These are phyloP conservation scores for Didymella glomerata DNA, from an alignment of 2,329 filamentous ascomycete species.

Conservation along the genomic window DNA sequence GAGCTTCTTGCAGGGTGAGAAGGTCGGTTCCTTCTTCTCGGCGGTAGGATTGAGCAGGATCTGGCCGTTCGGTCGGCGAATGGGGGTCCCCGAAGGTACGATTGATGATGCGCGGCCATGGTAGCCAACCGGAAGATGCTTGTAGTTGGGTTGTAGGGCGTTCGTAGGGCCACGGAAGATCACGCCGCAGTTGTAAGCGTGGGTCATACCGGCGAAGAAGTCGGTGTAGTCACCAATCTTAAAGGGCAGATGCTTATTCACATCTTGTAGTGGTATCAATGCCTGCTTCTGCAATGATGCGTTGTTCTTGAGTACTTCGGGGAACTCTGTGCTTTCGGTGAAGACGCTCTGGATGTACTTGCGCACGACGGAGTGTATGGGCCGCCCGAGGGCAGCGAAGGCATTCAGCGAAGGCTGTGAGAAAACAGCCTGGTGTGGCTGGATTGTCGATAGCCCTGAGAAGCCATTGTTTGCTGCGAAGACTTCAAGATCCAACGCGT, in stretches of 20 bases:
- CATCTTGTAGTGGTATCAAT: conserved; percentile 66
- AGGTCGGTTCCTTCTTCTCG: conserved; percentile 68
- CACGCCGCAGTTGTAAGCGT: conserved; percentile 76
- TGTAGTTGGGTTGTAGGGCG: conserved; percentile 83
- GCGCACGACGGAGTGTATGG: conserved; percentile 73
- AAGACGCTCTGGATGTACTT: conserved; percentile 74
- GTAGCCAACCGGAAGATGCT: conserved; percentile 81
- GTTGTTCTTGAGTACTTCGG: conserved; percentile 71
- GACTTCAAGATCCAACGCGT: conserved; percentile 73
- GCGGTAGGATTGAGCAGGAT: conserved; percentile 71
- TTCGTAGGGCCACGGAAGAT: conserved; percentile 77
- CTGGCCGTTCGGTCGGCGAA: conserved; percentile 79
- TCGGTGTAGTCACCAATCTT: conserved; percentile 84
- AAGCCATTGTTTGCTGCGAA: conserved; percentile 70
- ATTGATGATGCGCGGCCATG: conserved; percentile 80
- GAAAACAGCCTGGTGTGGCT: conserved; percentile 69
- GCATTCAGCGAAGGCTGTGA: conserved; percentile 72
- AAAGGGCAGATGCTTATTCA: conserved; percentile 76
- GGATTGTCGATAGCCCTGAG: conserved; percentile 63
- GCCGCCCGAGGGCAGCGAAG: conserved; percentile 76
- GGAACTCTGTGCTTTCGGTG: conserved; percentile 64
- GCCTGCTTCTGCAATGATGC: conserved; percentile 63
- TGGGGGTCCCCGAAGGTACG: conserved; percentile 75
- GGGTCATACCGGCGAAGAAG: conserved; percentile 82
- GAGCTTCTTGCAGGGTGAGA: conserved; percentile 70